These are phyloP conservation scores for Pseudomonodictys pantanalensis DNA, from an alignment of 495 filamentous ascomycete species.

Conservation along the genomic window DNA sequence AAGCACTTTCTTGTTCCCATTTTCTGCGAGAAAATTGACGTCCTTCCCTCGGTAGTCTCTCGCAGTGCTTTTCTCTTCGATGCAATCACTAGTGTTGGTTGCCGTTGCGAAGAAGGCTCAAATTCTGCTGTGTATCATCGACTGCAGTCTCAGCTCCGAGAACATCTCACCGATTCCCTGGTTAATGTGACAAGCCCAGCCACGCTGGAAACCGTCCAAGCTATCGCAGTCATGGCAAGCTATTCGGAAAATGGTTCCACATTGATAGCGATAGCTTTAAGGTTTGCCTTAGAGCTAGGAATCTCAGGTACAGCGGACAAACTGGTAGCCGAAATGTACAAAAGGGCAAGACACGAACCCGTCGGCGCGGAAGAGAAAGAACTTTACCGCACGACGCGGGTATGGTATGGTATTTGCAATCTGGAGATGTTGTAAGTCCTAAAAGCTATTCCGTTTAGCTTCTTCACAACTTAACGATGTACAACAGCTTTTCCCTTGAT, in stretches of 20 bases:
- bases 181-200: slow-evolving; percentile 43
- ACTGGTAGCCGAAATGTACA: slow-evolving; percentile 30
- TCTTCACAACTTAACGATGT: not conserved
- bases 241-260: slow-evolving; percentile 51
- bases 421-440: slow-evolving; percentile 49
- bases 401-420: slow-evolving; percentile 50
- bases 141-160: slow-evolving; percentile 19
- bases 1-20: slow-evolving; percentile 21
- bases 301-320: slow-evolving; percentile 47
- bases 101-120: slow-evolving; percentile 44
- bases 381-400: slow-evolving; percentile 45
- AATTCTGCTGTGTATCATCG: slow-evolving; percentile 30
- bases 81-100: slow-evolving; percentile 51
- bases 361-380: not conserved
- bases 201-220: slow-evolving; percentile 50
- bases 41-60: slow-evolving; percentile 7
- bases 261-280: slow-evolving; percentile 48
- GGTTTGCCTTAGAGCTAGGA: slow-evolving; percentile 48
- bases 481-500: slow-evolving; percentile 49
- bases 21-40: slow-evolving; percentile 17
- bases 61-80: slow-evolving; percentile 37
- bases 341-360: not conserved
- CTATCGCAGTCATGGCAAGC: slow-evolving; percentile 48
- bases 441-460: not conserved
- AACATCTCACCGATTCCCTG: slow-evolving; percentile 42